Conservation (phyloP, 169 alveolate species). For the Plasmodium blacklocki region DNA sequence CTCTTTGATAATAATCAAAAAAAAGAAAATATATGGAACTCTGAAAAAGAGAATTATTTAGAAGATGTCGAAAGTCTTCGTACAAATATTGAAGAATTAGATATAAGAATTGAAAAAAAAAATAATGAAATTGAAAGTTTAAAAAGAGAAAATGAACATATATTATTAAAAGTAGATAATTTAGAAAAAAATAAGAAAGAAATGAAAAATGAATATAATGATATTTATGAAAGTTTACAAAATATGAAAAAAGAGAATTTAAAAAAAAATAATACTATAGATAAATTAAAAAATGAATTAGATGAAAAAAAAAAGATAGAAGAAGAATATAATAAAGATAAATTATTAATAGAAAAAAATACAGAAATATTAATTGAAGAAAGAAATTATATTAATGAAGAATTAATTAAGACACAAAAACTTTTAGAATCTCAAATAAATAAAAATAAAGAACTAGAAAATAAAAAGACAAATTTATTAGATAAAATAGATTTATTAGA, state of each 20-base stretch:
- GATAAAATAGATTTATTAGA: conserved; percentile 60
- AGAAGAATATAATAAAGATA: conserved; percentile 66
- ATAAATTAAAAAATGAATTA: conserved; percentile 53
- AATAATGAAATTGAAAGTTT: conserved; percentile 61
- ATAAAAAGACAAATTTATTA: conserved; percentile 20
- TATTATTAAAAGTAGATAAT: conserved; percentile 59
- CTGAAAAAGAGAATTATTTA: conserved; percentile 54
- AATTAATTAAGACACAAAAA: conserved; percentile 64
- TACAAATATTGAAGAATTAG: conserved; percentile 50
- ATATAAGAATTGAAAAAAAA: conserved; percentile 53
- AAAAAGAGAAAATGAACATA: conserved; percentile 70
- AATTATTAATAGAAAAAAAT: conserved; percentile 51
- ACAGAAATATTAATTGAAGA: conserved; percentile 62
- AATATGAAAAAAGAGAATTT: conserved; percentile 48
- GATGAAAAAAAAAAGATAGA: conserved; percentile 43
- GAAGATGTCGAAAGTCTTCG: conserved; percentile 42
- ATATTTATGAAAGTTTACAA: conserved; percentile 38
- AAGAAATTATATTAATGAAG: conserved; percentile 60
- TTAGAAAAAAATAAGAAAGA: conserved; percentile 61
- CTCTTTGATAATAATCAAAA: conserved; percentile 65
- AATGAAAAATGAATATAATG: conserved; percentile 66
- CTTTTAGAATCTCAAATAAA: conserved; percentile 51
- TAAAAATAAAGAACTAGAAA: conserved; percentile 63
- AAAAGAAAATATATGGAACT: conserved; percentile 60
- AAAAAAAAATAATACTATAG: conserved; percentile 46